Conservation (phyloP, 177 flowering plant genomes). For the Vitis hybrid region DNA sequence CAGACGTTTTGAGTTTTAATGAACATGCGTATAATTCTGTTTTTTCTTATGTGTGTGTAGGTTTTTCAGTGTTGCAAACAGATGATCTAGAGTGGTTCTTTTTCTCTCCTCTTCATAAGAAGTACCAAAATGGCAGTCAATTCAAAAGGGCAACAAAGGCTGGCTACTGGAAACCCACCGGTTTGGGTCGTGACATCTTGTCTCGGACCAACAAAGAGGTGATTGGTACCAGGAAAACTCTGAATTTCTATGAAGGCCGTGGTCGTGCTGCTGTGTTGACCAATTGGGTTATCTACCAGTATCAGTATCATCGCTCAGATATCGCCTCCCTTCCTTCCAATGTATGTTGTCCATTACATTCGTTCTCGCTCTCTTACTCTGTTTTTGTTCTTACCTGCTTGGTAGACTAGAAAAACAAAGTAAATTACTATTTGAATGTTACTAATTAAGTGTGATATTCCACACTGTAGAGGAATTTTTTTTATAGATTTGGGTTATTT, state of each 20-base stretch:
- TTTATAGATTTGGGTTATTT: no score
- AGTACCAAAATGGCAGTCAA: constrained; percentile 10
- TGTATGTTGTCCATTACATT: no score
- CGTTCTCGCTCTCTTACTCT: no score
- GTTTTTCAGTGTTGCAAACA: neutral
- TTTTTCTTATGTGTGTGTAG: neutral
- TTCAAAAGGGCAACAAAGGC: constrained; percentile 15
- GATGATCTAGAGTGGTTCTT: constrained; percentile 26
- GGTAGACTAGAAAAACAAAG: no score
- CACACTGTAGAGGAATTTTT: no score
- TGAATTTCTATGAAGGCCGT: constrained; percentile 20
- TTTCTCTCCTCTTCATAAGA: constrained; percentile 14
- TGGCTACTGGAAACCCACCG: constrained; percentile 32
- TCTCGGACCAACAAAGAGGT: neutral
- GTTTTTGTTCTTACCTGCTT: no score
- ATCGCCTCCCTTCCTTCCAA: no score
- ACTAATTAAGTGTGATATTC: no score
- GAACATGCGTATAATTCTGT: neutral
- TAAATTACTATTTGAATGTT: no score
- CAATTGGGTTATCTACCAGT: constrained; percentile 29
- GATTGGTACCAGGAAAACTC: constrained; percentile 21
- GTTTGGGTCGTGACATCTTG: constrained; percentile 13
- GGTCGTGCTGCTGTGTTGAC: constrained; percentile 14
- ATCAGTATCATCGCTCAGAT: neutral
- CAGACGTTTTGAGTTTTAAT: neutral